A percentile compares a stretch with the other conserved stretches of the same genome.
These are phyloP conservation scores for Neobulgaria alba DNA, from an alignment of 2,329 filamentous ascomycete genomes.

Conservation along the genomic window DNA sequence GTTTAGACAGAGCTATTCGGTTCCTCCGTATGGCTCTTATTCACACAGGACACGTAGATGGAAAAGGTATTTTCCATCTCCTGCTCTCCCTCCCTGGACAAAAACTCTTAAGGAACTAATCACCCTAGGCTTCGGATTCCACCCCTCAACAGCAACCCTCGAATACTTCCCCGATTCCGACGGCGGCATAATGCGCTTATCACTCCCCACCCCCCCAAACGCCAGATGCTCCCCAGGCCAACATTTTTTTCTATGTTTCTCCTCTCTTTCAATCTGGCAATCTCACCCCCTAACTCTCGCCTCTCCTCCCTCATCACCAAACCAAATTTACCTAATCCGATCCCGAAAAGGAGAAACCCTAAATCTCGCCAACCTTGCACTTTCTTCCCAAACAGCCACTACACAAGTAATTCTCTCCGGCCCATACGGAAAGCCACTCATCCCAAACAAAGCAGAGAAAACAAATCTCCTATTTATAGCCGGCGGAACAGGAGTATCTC, in stretches of 20 bases:
- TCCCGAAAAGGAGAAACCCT: constrained; percentile 50
- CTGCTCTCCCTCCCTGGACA: constrained; percentile 42
- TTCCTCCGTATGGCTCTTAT: constrained; percentile 49
- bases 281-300: constrained; percentile 72
- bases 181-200: constrained; percentile 61
- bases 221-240: constrained; percentile 57
- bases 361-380: constrained; percentile 18
- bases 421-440: constrained; percentile 45
- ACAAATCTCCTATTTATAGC: constrained; percentile 44
- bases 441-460: constrained; percentile 26
- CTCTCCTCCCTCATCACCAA: constrained; percentile 54
- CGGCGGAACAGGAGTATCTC: constrained; percentile 51
- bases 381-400: constrained; percentile 30
- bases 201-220: constrained; percentile 60
- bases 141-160: constrained; percentile 39
- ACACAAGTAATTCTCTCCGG: constrained; percentile 54
- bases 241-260: constrained; percentile 72
- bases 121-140: no score
- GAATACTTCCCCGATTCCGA: constrained; percentile 44
- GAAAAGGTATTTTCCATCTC: constrained; percentile 21
- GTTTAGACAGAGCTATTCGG: constrained; percentile 53
- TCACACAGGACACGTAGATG: constrained; percentile 46
- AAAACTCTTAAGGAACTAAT: no score
- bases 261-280: constrained; percentile 61
- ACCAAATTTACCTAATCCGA: constrained; percentile 49